Percentiles rank a stretch among this genome's conserved stretches.
phyloP scores from a whole-genome alignment of 1,139 yeast genomes.

The Candida pseudoviswanathii region DNA sequence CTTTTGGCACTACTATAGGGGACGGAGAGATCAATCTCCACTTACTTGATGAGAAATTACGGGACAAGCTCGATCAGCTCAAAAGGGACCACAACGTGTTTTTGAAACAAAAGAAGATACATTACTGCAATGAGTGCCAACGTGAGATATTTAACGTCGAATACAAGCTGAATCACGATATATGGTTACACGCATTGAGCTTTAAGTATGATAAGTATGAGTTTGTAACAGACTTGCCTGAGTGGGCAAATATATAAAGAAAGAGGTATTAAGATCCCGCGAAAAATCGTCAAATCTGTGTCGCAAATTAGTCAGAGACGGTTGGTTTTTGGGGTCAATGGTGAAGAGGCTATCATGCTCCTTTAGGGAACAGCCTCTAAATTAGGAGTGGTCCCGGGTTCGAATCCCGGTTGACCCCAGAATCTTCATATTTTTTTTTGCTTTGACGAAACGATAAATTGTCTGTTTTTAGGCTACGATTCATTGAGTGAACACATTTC shows the following conservation, averaged over 20 bases:
- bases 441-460: too few relatives aligned
- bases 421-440: background rate
- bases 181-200: slow-evolving; percentile 60
- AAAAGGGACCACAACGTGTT: slow-evolving; percentile 17
- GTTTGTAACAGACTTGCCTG: slow-evolving; percentile 41
- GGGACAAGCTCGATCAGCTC: slow-evolving; percentile 16
- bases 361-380: slow-evolving; percentile 6
- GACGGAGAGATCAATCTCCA: slow-evolving; percentile 19
- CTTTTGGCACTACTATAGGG: slow-evolving; percentile 7
- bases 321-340: slow-evolving; percentile 6
- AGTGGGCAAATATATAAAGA: slow-evolving; percentile 33
- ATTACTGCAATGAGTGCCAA: slow-evolving; percentile 46
- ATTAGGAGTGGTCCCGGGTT: slow-evolving; percentile 8
- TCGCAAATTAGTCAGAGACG: background rate
- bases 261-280: too few relatives aligned
- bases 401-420: slow-evolving; percentile 9
- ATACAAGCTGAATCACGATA: slow-evolving; percentile 17
- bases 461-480: too few relatives aligned
- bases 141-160: slow-evolving; percentile 32
- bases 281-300: slow-evolving; percentile 1
- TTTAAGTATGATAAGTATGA: slow-evolving; percentile 16
- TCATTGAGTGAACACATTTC: too few relatives aligned
- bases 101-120: background rate
- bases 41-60: slow-evolving; percentile 18
- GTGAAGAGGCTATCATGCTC: slow-evolving; percentile 9